Percentiles rank a stretch among this genome's conserved stretches.
These are phyloP conservation scores for Raphanus raphanistrum DNA, from an alignment of 345 rosid genomes.

Conservation along the genomic window DNA sequence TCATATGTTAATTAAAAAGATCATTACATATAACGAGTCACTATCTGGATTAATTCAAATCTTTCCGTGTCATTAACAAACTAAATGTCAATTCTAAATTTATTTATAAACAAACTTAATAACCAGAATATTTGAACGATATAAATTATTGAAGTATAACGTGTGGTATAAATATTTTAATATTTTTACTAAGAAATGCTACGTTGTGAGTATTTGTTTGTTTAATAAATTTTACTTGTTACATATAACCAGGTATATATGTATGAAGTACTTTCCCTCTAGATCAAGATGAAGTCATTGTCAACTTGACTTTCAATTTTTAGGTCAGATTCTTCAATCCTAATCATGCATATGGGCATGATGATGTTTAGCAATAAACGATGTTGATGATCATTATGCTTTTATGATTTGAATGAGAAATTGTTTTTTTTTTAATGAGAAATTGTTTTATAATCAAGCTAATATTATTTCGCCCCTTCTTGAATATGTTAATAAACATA, in stretches of 20 bases:
- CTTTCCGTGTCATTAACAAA: neutral
- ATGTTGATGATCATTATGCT: conserved; percentile 19
- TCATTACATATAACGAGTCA: neutral
- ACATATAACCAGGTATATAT: neutral
- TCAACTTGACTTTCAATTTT: conserved; percentile 7
- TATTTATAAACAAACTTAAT: neutral
- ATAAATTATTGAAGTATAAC: neutral
- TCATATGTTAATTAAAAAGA: neutral
- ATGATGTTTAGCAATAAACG: conserved; percentile 26
- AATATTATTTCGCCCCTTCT: conserved; percentile 20
- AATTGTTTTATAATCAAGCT: neutral
- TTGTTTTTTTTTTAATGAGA: neutral
- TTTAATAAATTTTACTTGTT: neutral
- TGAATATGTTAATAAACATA: neutral
- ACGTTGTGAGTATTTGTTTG: neutral
- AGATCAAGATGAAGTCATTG: conserved; percentile 31
- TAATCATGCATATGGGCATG: conserved; percentile 30
- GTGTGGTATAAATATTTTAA: neutral
- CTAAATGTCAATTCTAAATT: neutral
- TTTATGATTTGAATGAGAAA: conserved; percentile 3
- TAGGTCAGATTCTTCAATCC: conserved; percentile 11
- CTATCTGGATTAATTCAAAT: neutral
- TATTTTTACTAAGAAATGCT: neutral
- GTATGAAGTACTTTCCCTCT: neutral
- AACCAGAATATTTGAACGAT: neutral